These are phyloP conservation scores for Scheffersomyces titani DNA, from an alignment of 1,139 yeast genomes.

Conservation along the genomic window DNA sequence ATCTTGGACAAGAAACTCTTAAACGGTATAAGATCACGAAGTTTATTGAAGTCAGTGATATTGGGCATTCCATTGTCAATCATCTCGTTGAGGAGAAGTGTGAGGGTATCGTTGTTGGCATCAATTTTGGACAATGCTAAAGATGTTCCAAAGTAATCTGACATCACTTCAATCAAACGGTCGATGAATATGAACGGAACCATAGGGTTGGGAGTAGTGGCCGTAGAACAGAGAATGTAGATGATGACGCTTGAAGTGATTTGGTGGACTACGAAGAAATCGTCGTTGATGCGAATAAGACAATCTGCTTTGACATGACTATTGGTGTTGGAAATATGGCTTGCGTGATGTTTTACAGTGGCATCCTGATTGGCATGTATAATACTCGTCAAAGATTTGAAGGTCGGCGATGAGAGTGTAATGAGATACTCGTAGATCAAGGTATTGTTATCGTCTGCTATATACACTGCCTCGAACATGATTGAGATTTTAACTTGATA, in stretches of 20 bases:
- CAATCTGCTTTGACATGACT: constrained; percentile 13
- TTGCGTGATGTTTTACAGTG: not conserved
- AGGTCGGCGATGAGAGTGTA: constrained; percentile 51
- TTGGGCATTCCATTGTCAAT: constrained; percentile 77
- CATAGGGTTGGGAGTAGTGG: constrained; percentile 39
- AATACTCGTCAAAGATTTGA: constrained; percentile 39
- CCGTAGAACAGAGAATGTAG: constrained; percentile 27
- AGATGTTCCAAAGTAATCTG: constrained; percentile 61
- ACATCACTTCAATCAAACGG: constrained; percentile 51
- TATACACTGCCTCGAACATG: constrained; percentile 58
- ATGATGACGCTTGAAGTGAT: constrained; percentile 24
- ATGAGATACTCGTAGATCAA: constrained; percentile 61
- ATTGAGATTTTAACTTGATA: constrained; percentile 1
- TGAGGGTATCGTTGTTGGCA: constrained; percentile 64
- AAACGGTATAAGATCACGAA: constrained; percentile 72
- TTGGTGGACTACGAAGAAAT: constrained; percentile 28
- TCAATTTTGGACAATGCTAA: constrained; percentile 59
- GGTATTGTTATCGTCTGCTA: constrained; percentile 56
- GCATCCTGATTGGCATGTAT: constrained; percentile 6
- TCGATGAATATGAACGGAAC: constrained; percentile 58
- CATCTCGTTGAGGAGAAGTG: constrained; percentile 62
- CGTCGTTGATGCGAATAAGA: constrained; percentile 29
- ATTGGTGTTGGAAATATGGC: not conserved
- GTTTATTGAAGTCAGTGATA: constrained; percentile 68
- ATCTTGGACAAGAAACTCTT: constrained; percentile 41